Conservation (phyloP, 2,329 filamentous ascomycete species). For the Colletotrichum aenigma region DNA sequence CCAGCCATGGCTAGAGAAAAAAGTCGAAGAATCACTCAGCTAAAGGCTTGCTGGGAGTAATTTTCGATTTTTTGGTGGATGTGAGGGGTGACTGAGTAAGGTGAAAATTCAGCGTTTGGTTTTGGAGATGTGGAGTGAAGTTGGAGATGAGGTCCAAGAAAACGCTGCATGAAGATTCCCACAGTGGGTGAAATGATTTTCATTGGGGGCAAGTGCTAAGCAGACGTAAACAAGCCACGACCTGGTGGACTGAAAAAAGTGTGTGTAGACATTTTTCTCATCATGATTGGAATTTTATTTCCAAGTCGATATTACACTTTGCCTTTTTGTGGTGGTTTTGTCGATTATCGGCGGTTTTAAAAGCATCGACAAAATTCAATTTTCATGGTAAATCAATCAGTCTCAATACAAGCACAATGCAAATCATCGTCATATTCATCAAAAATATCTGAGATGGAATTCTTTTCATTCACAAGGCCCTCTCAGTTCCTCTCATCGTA, state of each 20-base stretch:
- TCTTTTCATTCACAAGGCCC: neutral
- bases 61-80: neutral
- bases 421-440: neutral
- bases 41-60: neutral
- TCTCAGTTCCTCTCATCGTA: neutral
- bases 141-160: conserved; percentile 8
- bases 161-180: conserved; percentile 9
- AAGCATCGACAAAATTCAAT: neutral
- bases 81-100: neutral
- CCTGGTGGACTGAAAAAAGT: neutral
- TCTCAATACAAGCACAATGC: neutral
- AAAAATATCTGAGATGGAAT: too few relatives aligned
- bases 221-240: neutral
- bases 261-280: neutral
- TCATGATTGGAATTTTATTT: neutral
- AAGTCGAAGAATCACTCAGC: neutral
- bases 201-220: neutral
- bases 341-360: neutral
- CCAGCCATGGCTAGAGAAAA: neutral
- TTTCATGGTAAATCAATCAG: fast-evolving
- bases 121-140: conserved; percentile 18
- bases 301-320: neutral
- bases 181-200: neutral
- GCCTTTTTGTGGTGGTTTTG: neutral
- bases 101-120: neutral